Conservation (phyloP, 176 grass and related monocot species). For the Ampelocalamus luodianensis region DNA sequence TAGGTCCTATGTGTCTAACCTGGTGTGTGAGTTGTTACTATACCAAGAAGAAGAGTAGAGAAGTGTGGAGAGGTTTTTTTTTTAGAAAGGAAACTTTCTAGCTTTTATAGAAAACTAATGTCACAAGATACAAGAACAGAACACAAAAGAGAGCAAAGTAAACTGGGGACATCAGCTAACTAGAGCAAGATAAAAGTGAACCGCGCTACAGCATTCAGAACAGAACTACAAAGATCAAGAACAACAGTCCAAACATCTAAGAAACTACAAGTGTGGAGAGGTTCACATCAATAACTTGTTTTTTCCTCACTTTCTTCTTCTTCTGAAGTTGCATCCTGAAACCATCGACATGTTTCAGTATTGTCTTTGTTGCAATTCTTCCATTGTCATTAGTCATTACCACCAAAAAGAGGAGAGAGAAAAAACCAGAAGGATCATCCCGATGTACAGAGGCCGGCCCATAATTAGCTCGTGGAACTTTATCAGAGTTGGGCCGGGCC, state of each 20-base stretch:
- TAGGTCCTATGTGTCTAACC: not conserved
- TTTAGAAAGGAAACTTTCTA: no score
- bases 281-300: not conserved
- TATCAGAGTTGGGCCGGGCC: not conserved
- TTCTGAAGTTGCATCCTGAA: no score
- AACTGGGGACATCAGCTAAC: no score
- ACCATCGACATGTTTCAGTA: not conserved
- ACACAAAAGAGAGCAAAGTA: no score
- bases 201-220: no score
- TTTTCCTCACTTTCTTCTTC: no score
- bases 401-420: no score
- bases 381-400: not conserved
- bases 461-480: not conserved
- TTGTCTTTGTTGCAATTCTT: not conserved
- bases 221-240: no score
- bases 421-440: not conserved
- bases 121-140: no score
- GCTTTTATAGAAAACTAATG: no score
- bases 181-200: no score
- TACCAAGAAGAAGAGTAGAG: constrained; percentile 9
- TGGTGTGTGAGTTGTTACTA: not conserved
- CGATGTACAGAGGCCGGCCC: not conserved
- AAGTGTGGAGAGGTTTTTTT: not conserved
- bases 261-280: not conserved
- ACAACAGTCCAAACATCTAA: no score